Evolutionary conservation across 768 basidiomycete species (phyloP).

Genomic region (Mrakia gelida): DNA sequence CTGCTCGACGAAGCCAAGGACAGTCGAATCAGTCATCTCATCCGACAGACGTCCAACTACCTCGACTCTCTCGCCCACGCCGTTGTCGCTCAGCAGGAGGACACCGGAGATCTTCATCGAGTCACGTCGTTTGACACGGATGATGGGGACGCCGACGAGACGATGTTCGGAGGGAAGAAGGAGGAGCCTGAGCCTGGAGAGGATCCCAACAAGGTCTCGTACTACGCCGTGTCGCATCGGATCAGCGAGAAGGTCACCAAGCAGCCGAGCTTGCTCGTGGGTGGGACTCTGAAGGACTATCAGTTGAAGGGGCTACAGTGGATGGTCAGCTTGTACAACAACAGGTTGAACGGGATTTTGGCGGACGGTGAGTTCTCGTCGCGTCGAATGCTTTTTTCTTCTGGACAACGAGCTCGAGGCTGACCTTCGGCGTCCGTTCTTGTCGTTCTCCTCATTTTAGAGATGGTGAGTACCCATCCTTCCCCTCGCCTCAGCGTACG

Average conservation of each 20-base stretch:
- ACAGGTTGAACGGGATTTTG: slow-evolving; percentile 87
- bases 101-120: slow-evolving; percentile 45
- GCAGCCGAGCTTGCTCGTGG: slow-evolving; percentile 37
- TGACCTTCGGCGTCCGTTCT: background rate
- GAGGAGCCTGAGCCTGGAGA: slow-evolving; percentile 58
- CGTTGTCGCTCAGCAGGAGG: slow-evolving; percentile 85
- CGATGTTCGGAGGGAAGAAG: slow-evolving; percentile 49
- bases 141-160: slow-evolving; percentile 31
- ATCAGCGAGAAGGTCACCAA: slow-evolving; percentile 75
- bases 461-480: slow-evolving; percentile 43
- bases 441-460: background rate
- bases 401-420: background rate
- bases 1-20: slow-evolving; percentile 99
- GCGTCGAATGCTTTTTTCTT: background rate
- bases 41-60: slow-evolving; percentile 78
- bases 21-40: slow-evolving; percentile 91
- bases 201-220: slow-evolving; percentile 74
- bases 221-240: slow-evolving; percentile 91
- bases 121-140: slow-evolving; percentile 42
- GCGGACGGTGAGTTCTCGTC: slow-evolving; percentile 54
- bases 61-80: slow-evolving; percentile 92
- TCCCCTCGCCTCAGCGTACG: too few relatives aligned
- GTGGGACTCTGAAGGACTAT: slow-evolving; percentile 85
- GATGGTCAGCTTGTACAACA: slow-evolving; percentile 98
- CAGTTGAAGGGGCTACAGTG: slow-evolving; percentile 93